phyloP scores from a whole-genome alignment of 495 filamentous ascomycete species.

The Penicillium odoratum region DNA sequence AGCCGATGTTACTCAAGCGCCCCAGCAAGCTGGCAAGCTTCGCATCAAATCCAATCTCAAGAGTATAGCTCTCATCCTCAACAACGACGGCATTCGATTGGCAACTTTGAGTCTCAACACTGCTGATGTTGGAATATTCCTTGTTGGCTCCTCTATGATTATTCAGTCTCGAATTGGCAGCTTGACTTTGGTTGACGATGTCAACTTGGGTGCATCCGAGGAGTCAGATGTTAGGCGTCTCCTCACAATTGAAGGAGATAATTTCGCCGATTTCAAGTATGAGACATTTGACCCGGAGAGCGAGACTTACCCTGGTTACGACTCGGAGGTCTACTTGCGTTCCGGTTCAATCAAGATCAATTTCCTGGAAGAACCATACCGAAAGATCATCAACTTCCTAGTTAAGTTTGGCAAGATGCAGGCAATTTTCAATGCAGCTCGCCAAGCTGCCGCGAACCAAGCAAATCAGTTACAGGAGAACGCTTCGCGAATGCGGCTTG shows the following conservation, averaged over 20 bases:
- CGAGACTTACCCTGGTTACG: conserved; percentile 86
- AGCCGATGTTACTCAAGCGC: conserved; percentile 38
- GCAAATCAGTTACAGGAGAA: conserved; percentile 90
- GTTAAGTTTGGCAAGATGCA: conserved; percentile 99
- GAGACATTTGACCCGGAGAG: conserved; percentile 85
- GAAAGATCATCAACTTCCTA: conserved; percentile 95
- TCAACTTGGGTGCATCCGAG: conserved; percentile 84
- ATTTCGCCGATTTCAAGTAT: conserved; percentile 97
- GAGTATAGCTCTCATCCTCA: conserved; percentile 92
- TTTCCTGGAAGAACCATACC: conserved; percentile 93
- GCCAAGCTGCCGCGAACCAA: conserved; percentile 92
- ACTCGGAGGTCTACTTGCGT: conserved; percentile 82
- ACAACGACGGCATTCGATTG: conserved; percentile 94
- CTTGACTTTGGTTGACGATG: conserved; percentile 85
- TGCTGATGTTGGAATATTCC: conserved; percentile 85
- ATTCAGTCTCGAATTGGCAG: conserved; percentile 85
- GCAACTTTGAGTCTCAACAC: conserved; percentile 91
- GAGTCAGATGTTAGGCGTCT: conserved; percentile 82
- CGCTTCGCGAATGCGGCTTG: conserved; percentile 87
- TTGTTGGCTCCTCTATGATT: conserved; percentile 80
- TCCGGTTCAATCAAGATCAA: conserved; percentile 95
- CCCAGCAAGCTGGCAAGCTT: conserved; percentile 55
- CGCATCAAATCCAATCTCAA: conserved; percentile 89
- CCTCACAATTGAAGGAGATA: conserved; percentile 89
- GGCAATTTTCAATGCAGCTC: conserved; percentile 95